Evolutionary conservation across 2,329 filamentous ascomycete species (phyloP), one percentile per base, ranked within the genome.

Genomic region (Teratosphaeria epicoccoides): DNA sequence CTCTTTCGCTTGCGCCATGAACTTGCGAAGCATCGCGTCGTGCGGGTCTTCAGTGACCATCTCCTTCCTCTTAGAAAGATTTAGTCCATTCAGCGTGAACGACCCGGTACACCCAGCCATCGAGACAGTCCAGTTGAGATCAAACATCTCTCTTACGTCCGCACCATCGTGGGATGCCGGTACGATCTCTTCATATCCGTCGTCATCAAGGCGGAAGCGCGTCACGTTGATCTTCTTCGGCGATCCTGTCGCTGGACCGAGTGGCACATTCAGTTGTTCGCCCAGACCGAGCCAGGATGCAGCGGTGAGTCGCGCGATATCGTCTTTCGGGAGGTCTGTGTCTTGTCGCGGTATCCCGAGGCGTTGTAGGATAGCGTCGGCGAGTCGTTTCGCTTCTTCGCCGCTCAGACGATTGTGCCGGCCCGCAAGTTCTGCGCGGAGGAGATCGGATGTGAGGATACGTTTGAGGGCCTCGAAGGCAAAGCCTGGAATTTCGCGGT

Each of bases 381-480:
- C 73, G 7, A 76, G 66, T 4, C 66, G 65, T 52, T 73, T 75
- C 1, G 73, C 73, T 63, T 76, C 73, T 20, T 70, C 69, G 43
- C 73, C 69, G 22, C 66, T 66, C 6, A 76, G 61, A 12, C 72
- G 67, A 2, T 53, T 50, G 9, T 50, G 37, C 25, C 72, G 67
- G 10, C 72, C 72, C 4, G 61, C 59, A 0, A 76, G 59, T 2
- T 70, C 68, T 6, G 73, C 73, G 20, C 72, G 72, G 22, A 76
- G 69, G 3, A 76, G 65, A 52, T 76, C 73, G 33, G 69, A 70
- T 5, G 72, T 70, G 11, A 76, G 62, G 2, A 69, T 68, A 22
- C 74, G 69, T 52, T 75, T 73, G 9, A 76, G 59, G 9, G 64
- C 65, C 52, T 74, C 73, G 11, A 67, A 66, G 2, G 67, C 59